Base-by-base conservation (phyloP, 139 green algal genomes). In the Limnomonas spitsbergensis region DNA sequence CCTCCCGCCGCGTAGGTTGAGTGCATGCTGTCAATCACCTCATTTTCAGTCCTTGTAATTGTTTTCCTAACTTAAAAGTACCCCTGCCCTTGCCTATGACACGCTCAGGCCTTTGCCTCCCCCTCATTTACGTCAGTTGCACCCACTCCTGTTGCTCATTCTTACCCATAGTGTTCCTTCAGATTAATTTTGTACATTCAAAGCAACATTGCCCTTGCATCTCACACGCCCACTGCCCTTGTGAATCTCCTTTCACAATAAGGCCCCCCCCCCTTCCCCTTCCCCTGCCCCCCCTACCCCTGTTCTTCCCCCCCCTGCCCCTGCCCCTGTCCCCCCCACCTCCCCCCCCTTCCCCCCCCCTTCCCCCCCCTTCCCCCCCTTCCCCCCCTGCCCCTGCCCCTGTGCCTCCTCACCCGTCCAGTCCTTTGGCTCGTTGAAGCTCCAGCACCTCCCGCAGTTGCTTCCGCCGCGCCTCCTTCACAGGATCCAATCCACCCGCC, bases 391-490 rank as follows among this genome's bases (percentile, higher is more conserved):
- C 31, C 38, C 47, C 74, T 40, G 1, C 61, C 39, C 40, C 68
- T 26, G 24, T 52, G 3, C 31, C 66, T 40, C 31, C 76, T 3
- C 73, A 69, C 76, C 72, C 73, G 53, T 75, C 80, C 31, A 84
- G 69, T 40, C 85, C 85, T 53, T 84, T 73, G 1, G 56, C 80
- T 38, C 77, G 68, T 80, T 90, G 85, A 75, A 66, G 71, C 61
- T 79, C 66, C 67, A 90, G 81, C 4, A 90, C 66, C 66, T 85
- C 82, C 39, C 75, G 38, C 40, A 90, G 78, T 29, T 70, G 75
- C 31, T 66, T 34, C 52, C 66, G 36, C 69, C 73, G 53, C 52
- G 82, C 76, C 32, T 78, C 32, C 1, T 54, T 26, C 34, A 35
- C 26, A 2, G 80, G 80, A 42, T 86, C 82, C 42, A 90, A 56